phyloP scores from a whole-genome alignment of 78 protist species.

The Creolimax fragrantissima region DNA sequence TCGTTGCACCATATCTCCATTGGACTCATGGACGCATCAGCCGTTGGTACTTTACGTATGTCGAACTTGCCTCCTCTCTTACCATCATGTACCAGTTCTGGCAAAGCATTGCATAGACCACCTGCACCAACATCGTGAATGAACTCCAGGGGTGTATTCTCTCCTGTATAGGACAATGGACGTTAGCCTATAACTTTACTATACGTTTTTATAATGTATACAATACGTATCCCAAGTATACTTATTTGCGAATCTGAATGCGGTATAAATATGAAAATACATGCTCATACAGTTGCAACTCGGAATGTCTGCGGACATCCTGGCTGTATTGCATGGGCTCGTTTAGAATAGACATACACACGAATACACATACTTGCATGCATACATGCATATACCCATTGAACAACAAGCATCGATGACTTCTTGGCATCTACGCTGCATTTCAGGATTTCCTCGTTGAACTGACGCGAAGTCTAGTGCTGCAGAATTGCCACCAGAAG shows the following conservation, averaged over 20 bases:
- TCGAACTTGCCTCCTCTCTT: constrained; percentile 33
- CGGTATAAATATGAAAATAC: background rate
- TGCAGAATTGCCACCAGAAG: background rate
- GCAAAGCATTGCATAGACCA: constrained; percentile 60
- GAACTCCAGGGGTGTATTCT: constrained; percentile 46
- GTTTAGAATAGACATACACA: no score
- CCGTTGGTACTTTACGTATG: constrained; percentile 19
- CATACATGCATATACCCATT: background rate
- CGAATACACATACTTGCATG: background rate
- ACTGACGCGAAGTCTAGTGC: constrained; percentile 86
- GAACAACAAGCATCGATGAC: constrained; percentile 9
- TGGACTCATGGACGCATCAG: constrained; percentile 29
- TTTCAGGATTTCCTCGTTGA: constrained; percentile 88
- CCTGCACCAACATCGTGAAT: constrained; percentile 74
- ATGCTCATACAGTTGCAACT: no score
- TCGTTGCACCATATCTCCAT: constrained; percentile 49
- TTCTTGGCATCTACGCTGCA: constrained; percentile 43
- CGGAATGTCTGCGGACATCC: no score
- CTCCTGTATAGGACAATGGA: constrained; percentile 34
- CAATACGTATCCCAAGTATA: no score
- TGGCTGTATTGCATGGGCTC: no score
- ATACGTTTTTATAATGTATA: no score
- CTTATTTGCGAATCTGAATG: no score
- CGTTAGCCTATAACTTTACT: no score
- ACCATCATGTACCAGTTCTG: constrained; percentile 54